A percentile compares a stretch with the other conserved stretches of the same genome.
These are phyloP conservation scores for Lodderomyces metapsilosis DNA, from an alignment of 1,139 yeast species.

Conservation along the genomic window DNA sequence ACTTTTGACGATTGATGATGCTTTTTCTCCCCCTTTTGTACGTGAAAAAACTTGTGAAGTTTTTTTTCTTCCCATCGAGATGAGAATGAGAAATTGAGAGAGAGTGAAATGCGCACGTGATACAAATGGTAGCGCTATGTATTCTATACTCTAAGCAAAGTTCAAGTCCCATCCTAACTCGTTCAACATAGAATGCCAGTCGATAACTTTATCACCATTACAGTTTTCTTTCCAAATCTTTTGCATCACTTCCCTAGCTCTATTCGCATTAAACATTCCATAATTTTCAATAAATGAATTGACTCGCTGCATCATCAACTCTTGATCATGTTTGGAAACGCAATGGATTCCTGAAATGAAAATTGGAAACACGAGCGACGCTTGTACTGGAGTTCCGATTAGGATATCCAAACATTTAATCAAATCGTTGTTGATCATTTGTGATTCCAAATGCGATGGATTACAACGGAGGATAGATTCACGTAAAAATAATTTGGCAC, in stretches of 20 bases:
- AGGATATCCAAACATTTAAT: constrained; percentile 59
- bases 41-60: too few species aligned
- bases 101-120: constrained; percentile 2
- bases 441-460: constrained; percentile 65
- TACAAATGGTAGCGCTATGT: constrained; percentile 1
- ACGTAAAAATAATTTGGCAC: constrained; percentile 65
- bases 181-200: constrained; percentile 69
- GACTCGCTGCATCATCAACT: constrained; percentile 51
- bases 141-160: constrained; percentile 49
- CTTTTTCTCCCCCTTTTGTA: background rate
- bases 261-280: constrained; percentile 63
- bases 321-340: constrained; percentile 48
- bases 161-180: constrained; percentile 75
- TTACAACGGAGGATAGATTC: constrained; percentile 62
- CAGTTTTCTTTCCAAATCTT: constrained; percentile 47
- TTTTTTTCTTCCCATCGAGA: constrained; percentile 5
- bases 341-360: constrained; percentile 77
- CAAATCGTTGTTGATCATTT: constrained; percentile 54
- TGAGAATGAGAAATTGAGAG: constrained; percentile 5
- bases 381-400: constrained; percentile 66
- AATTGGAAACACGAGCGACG: constrained; percentile 70
- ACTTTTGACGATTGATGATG: too few species aligned
- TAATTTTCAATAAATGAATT: constrained; percentile 58
- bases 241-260: constrained; percentile 60
- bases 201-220: constrained; percentile 40